Base-by-base conservation (phyloP, 495 filamentous ascomycete genomes). In the Platismatia glauca region DNA sequence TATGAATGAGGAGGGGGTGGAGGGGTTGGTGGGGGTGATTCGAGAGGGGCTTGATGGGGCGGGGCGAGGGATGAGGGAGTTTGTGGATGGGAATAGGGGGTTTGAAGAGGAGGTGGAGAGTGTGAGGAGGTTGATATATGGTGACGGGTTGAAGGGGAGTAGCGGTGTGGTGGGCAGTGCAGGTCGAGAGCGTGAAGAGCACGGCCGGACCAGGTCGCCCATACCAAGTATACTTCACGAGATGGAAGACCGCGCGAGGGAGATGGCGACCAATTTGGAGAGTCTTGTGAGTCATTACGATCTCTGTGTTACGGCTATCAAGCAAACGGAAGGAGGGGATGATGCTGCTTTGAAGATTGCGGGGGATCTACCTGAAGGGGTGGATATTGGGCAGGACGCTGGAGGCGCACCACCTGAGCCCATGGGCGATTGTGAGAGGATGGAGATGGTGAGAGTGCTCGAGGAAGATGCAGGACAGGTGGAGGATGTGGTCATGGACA, bases 201-300 rank as follows among this genome's bases (percentile, higher is more conserved):
- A 72, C 58, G 75, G 76, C n/a, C 75, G 82, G 67, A 74, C 71
- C 34, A 78, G 44, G 53, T 59, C 41, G 2, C 80, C 83, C 2
- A 81, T 94, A 57, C 82, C 87, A 22, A 73, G 79, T 13, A 82
- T 90, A 64, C 83, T 97, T 55, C 81, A 84, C 55, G 78, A 81
- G 7, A 79, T 97, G 39, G 86, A 96, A 68, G 79, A 79, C 57
- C 85, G 91, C 64, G 92, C 94, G 0, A 84, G 86, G 66, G 86
- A 86, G 64, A 94, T 96, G 88, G 94, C 91, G 35, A 77, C 83
- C 57, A 77, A 89, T 27, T 80, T 98, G 1, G 84, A 93, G 66
- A 88, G 87, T 4, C 78, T 98, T 27, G 91, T 90, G n/a, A 79
- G 79, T 18, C 95, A 98, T 74, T 97, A 95, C 68, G 94, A 98